These are phyloP conservation scores for Miscanthus lutarioriparius DNA, from an alignment of 176 grass and related monocot species.

Conservation along the genomic window DNA sequence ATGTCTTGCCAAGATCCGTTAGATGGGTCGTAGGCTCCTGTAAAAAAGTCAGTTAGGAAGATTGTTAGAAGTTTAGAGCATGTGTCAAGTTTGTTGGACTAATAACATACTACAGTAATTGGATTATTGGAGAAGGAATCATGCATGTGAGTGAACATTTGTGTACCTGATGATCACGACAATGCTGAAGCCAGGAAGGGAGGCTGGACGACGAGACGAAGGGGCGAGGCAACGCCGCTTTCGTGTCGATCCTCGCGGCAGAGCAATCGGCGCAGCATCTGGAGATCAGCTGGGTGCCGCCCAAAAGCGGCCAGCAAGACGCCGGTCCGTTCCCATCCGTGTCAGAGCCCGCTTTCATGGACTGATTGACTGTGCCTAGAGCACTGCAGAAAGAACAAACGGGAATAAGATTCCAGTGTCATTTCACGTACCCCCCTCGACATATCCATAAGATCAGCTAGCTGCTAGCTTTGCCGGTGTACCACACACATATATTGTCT, in stretches of 20 bases:
- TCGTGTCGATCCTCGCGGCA: conserved; percentile 36
- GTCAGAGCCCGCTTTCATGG: conserved; percentile 47
- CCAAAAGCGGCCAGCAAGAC: conserved; percentile 56
- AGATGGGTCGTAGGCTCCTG: conserved; percentile 46
- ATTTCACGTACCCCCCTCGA: not conserved
- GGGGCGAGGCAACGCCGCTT: conserved; percentile 29
- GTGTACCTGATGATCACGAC: conserved; percentile 59
- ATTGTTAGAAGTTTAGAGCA: too few species aligned
- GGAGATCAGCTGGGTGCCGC: conserved; percentile 39
- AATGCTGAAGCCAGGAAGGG: conserved; percentile 83
- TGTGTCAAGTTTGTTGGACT: too few species aligned
- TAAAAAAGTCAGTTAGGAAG: too few species aligned
- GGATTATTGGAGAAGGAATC: not conserved
- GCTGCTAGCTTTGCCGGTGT: not conserved
- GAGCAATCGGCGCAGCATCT: conserved; percentile 65
- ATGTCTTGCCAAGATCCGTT: conserved; percentile 60
- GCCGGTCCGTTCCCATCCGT: conserved; percentile 47
- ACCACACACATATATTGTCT: not conserved
- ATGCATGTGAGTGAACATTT: not conserved
- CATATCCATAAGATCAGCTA: conserved; percentile 28
- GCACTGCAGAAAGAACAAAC: conserved; percentile 52
- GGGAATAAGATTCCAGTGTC: conserved; percentile 52
- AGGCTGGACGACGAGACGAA: conserved; percentile 48
- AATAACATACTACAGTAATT: not conserved
- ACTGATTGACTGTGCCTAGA: conserved; percentile 48